Base-by-base conservation (phyloP, 2,329 filamentous ascomycete species). In the Xylariaceae sp. region DNA sequence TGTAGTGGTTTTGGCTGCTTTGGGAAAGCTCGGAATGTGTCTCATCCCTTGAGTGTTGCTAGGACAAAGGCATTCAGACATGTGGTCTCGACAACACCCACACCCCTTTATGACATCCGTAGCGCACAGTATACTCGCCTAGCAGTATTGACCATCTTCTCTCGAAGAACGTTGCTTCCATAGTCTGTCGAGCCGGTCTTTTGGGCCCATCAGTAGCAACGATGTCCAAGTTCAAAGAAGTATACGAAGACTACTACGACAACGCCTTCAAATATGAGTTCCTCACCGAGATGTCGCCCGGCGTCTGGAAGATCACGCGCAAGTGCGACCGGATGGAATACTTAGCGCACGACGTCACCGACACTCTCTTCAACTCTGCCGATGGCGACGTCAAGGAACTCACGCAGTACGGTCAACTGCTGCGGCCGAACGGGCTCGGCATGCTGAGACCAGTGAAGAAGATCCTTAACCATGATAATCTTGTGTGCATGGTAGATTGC, bases 391-490 rank as follows among this genome's bases (percentile, higher is more conserved):
- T 50, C 4, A 22, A 7, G 16, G 28, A 54, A 19, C 44, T 56
- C 16, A 49, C 48, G 1, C 11, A 34, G 11, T 56, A 51, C 10
- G 50, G 50, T 11, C 16, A 33, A 13, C 22, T 66, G 45, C 54
- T 63, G 36, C 42, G 55, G 10, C 54, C 60, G 4, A 51, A 62
- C 17, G 49, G 50, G 7, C 43, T 57, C 22, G 59, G 63, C 6
- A 44, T 72, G 31, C 53, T 67, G 22, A 31, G 56, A 38, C 45
- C 63, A 6, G 52, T 76, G 47, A 56, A 62, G 14, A 62, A 66
- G 42, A 58, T 80, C 28, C 66, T 80, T 51, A 75, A 77, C 55
- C 77, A 80, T 56, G 73, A 77, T 54, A 79, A 80, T 59, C 62
- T 81, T 17, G 62, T 81, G 51, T 76, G 70, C 3, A 56, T 78